Conservation (phyloP, 2,329 filamentous ascomycete genomes). For the Colletotrichum sp. region DNA sequence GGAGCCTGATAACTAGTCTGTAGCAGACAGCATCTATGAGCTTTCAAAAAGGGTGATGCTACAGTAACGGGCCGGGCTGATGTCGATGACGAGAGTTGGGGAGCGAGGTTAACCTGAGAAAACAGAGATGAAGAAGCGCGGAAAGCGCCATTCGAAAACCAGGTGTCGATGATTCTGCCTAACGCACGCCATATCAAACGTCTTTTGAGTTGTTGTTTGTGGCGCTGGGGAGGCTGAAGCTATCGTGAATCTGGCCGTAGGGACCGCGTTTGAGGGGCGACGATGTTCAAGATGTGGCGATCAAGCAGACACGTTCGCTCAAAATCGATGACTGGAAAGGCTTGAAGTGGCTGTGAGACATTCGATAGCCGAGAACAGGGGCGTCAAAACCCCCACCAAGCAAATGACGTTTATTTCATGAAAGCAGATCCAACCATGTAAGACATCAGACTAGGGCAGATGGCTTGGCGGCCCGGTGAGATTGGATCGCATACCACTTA, state of each 20-base stretch:
- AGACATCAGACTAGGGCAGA: not conserved
- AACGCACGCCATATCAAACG: not conserved
- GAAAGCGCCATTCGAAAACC: not conserved
- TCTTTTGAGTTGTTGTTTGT: not conserved
- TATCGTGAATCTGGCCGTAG: not conserved
- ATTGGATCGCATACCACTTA: not conserved
- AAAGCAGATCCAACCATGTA: not conserved
- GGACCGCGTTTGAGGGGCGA: not conserved
- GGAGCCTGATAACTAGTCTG: not conserved
- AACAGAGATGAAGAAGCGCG: not conserved
- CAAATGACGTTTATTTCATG: not conserved
- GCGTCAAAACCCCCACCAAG: too few relatives aligned
- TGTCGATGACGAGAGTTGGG: not conserved
- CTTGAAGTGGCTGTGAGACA: not conserved
- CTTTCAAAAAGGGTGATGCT: not conserved
- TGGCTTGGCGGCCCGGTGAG: conserved; percentile 2
- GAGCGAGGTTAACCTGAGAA: not conserved
- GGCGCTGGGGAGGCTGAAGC: not conserved
- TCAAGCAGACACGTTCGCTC: not conserved
- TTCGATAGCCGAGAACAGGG: not conserved
- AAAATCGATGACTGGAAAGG: not conserved
- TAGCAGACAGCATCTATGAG: not conserved
- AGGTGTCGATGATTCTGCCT: not conserved
- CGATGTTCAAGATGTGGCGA: not conserved
- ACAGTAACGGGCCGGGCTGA: not conserved